phyloP scores from a whole-genome alignment of 345 rosid species.

The Syzygium grande region DNA sequence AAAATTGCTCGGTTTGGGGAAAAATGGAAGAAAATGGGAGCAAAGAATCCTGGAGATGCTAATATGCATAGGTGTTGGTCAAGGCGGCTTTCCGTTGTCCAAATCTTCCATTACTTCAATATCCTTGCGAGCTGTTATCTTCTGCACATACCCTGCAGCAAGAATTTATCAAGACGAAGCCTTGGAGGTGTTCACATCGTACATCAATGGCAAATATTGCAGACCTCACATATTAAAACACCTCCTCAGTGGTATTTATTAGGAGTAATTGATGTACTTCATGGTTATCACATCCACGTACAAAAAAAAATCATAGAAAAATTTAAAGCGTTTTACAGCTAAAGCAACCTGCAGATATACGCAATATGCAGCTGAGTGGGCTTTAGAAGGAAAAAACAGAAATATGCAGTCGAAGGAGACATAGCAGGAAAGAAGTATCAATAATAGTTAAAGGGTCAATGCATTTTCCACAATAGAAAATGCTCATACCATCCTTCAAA shows the following conservation, averaged over 20 bases:
- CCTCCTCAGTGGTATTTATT: background rate
- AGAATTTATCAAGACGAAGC: background rate
- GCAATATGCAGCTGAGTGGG: background rate
- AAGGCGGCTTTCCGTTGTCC: slow-evolving; percentile 66
- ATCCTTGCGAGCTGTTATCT: slow-evolving; percentile 81
- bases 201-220: background rate
- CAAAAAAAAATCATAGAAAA: background rate
- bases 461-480: no score
- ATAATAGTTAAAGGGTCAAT: no score
- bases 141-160: slow-evolving; percentile 82
- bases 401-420: background rate
- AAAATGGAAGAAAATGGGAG: background rate
- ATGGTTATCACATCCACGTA: background rate
- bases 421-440: background rate
- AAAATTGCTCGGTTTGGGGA: background rate
- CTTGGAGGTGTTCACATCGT: background rate
- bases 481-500: no score
- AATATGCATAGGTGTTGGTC: slow-evolving; percentile 5
- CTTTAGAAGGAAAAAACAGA: background rate
- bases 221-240: background rate
- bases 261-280: background rate
- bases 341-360: background rate
- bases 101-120: slow-evolving; percentile 78
- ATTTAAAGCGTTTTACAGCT: background rate
- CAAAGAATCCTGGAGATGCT: background rate